Conservation (phyloP, 768 basidiomycete genomes). For the Podaxis sp. region DNA sequence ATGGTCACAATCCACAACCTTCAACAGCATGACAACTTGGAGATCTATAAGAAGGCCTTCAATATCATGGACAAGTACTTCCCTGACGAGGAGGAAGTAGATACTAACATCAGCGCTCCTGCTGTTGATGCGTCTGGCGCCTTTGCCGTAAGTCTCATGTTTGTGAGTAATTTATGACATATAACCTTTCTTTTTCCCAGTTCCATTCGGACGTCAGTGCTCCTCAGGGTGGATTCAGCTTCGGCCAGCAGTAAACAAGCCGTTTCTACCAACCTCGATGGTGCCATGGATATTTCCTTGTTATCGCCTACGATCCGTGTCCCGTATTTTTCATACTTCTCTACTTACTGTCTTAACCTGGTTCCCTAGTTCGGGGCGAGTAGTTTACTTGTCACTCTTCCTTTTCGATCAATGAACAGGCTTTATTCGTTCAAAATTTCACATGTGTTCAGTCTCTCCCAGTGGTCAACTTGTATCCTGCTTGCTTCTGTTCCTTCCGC, state of each 20-base stretch:
- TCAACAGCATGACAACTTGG: slow-evolving; percentile 98
- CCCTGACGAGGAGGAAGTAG: slow-evolving; percentile 95
- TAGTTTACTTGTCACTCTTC: slow-evolving; percentile 11
- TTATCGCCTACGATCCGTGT: slow-evolving; percentile 9
- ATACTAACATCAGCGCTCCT: slow-evolving; percentile 77
- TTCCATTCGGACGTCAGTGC: slow-evolving; percentile 86
- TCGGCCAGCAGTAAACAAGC: slow-evolving; percentile 60
- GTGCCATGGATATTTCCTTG: slow-evolving; percentile 17
- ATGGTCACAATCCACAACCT: slow-evolving; percentile 99
- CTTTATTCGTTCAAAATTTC: background rate
- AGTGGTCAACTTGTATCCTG: slow-evolving; percentile 16
- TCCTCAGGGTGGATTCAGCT: slow-evolving; percentile 96
- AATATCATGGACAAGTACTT: slow-evolving; percentile 98
- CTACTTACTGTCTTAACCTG: background rate
- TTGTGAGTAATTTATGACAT: background rate
- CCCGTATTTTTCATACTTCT: slow-evolving; percentile 12
- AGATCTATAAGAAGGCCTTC: slow-evolving; percentile 99
- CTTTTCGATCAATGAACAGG: slow-evolving; percentile 1
- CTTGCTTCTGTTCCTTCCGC: slow-evolving; percentile 7
- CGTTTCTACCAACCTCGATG: background rate
- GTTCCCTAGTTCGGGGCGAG: slow-evolving; percentile 2
- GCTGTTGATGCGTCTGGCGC: slow-evolving; percentile 71
- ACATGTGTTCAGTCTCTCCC: background rate
- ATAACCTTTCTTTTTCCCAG: slow-evolving; percentile 32
- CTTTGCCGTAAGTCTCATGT: slow-evolving; percentile 58